These are phyloP conservation scores for Peziza echinospora DNA, from an alignment of 495 filamentous ascomycete species.

Conservation along the genomic window DNA sequence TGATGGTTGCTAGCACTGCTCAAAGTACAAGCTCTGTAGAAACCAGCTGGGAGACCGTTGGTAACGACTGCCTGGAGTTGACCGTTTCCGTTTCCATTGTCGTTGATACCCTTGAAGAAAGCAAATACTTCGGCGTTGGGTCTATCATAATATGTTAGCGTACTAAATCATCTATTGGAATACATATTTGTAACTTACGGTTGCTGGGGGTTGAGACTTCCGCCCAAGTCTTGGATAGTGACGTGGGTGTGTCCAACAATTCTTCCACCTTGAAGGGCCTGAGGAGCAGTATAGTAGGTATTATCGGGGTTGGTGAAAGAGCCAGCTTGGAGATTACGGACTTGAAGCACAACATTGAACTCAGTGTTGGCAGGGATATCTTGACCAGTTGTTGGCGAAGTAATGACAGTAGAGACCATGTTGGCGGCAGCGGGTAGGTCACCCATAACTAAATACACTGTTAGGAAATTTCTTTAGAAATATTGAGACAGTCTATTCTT, in stretches of 20 bases:
- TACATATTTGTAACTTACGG: conserved; percentile 7
- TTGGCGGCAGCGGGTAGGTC: conserved; percentile 38
- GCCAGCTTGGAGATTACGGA: conserved; percentile 33
- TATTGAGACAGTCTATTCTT: neutral
- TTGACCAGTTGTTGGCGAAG: conserved; percentile 29
- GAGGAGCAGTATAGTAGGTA: conserved; percentile 51
- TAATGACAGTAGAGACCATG: conserved; percentile 48
- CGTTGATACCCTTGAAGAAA: conserved; percentile 64
- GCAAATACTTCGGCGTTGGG: conserved; percentile 37
- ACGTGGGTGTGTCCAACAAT: conserved; percentile 54
- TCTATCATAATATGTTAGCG: too few relatives aligned
- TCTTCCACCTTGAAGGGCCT: conserved; percentile 31
- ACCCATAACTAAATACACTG: conserved; percentile 35
- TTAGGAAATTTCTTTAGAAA: conserved; percentile 1
- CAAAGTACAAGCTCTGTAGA: conserved; percentile 55
- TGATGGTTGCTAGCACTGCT: conserved; percentile 48
- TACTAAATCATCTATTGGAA: too few relatives aligned
- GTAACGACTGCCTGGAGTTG: conserved; percentile 31
- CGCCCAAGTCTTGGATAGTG: conserved; percentile 37
- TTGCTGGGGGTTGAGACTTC: conserved; percentile 26
- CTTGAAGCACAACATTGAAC: conserved; percentile 38
- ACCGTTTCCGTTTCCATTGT: conserved; percentile 42
- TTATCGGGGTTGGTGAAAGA: conserved; percentile 21
- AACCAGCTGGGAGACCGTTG: conserved; percentile 41
- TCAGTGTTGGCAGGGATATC: conserved; percentile 27